Percentiles rank a stretch among this genome's conserved stretches.
These are phyloP conservation scores for Torulaspora gathmanii DNA, from an alignment of 805 yeast genomes.

Conservation along the genomic window DNA sequence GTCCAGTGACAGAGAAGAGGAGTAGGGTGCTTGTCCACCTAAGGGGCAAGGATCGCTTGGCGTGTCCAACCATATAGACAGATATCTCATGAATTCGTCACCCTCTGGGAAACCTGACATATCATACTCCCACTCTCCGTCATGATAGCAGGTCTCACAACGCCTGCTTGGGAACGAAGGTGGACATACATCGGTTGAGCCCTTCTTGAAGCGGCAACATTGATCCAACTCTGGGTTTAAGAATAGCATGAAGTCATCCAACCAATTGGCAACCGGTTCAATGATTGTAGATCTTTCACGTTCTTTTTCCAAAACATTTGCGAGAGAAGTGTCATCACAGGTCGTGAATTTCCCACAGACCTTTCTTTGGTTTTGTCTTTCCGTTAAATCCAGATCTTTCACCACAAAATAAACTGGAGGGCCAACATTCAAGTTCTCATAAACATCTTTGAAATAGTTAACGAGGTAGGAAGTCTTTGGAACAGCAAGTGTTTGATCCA, in stretches of 20 bases:
- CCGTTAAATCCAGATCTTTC: slow-evolving; percentile 60
- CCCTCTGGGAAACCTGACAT: slow-evolving; percentile 84
- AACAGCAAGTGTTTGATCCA: slow-evolving; percentile 85
- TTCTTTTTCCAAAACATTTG: slow-evolving; percentile 82
- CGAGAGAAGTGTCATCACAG: slow-evolving; percentile 72
- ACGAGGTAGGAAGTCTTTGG: slow-evolving; percentile 80
- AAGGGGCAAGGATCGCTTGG: slow-evolving; percentile 90
- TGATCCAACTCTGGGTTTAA: slow-evolving; percentile 80
- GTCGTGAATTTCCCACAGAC: slow-evolving; percentile 85
- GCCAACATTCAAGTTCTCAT: slow-evolving; percentile 71
- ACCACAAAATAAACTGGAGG: slow-evolving; percentile 89
- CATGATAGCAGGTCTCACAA: slow-evolving; percentile 68
- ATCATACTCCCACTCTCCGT: slow-evolving; percentile 59
- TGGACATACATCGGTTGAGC: slow-evolving; percentile 54
- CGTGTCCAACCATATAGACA: slow-evolving; percentile 74
- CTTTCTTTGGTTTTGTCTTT: slow-evolving; percentile 57
- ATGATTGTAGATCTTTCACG: slow-evolving; percentile 63
- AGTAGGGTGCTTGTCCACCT: slow-evolving; percentile 93
- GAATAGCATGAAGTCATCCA: slow-evolving; percentile 86
- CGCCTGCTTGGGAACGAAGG: slow-evolving; percentile 55
- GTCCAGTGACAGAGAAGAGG: slow-evolving; percentile 49
- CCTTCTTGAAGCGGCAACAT: slow-evolving; percentile 72
- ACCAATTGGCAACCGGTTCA: slow-evolving; percentile 88
- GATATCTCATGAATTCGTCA: slow-evolving; percentile 62
- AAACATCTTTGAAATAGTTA: slow-evolving; percentile 72